Percentiles rank a stretch among this genome's conserved stretches.
These are phyloP conservation scores for Aspergillus felis DNA, from an alignment of 2,329 filamentous ascomycete genomes.

Conservation along the genomic window DNA sequence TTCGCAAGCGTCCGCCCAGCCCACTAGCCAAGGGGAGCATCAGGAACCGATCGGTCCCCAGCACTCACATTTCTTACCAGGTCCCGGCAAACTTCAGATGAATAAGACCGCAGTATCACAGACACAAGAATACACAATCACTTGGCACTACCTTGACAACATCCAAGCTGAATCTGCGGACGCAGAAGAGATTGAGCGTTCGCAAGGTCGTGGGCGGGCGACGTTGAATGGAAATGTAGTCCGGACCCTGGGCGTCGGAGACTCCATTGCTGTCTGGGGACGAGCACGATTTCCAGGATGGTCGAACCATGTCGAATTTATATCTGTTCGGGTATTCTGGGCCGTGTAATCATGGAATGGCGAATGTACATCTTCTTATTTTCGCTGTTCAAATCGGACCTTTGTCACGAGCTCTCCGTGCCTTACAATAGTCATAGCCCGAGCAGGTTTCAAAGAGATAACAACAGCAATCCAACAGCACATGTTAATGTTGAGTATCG, in stretches of 20 bases:
- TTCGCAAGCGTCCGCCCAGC: conserved; percentile 14
- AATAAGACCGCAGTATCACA: conserved; percentile 22
- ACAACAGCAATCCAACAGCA: background rate
- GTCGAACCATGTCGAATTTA: conserved; percentile 30
- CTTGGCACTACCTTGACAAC: conserved; percentile 35
- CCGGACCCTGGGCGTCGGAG: conserved; percentile 32
- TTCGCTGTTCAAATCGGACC: background rate
- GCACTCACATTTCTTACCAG: conserved; percentile 28
- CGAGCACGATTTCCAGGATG: conserved; percentile 36
- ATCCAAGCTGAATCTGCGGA: conserved; percentile 27
- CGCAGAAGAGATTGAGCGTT: conserved; percentile 28
- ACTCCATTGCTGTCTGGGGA: conserved; percentile 36
- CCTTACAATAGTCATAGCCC: background rate
- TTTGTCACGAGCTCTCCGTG: background rate
- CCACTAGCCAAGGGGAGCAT: conserved; percentile 12
- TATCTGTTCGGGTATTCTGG: conserved; percentile 36
- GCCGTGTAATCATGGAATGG: conserved; percentile 20
- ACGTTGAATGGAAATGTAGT: conserved; percentile 36
- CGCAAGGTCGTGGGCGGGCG: conserved; percentile 29
- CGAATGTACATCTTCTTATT: background rate
- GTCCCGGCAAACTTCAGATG: conserved; percentile 26
- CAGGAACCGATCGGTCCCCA: conserved; percentile 15
- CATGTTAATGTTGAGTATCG: background rate
- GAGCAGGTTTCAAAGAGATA: background rate
- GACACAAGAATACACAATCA: conserved; percentile 24